These are phyloP conservation scores for Ophiocordyceps polyrhachis-furcata DNA, from an alignment of 2,329 filamentous ascomycete species.

Conservation along the genomic window DNA sequence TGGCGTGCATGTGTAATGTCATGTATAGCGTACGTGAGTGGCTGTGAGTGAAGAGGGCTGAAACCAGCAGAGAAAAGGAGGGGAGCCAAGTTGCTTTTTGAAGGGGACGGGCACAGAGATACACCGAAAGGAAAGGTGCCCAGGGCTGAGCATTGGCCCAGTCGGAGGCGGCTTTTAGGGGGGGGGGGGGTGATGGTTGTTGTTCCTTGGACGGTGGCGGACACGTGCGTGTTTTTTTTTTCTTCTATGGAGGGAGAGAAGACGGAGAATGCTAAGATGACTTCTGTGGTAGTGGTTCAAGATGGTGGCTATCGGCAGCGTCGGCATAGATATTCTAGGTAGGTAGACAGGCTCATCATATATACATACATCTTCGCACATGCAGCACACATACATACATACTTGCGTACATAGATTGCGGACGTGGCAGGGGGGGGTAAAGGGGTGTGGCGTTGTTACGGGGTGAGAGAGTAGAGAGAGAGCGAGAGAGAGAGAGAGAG, in stretches of 20 bases:
- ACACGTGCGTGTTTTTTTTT: slow-evolving; percentile 4
- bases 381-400: background rate
- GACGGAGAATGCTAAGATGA: slow-evolving; percentile 1
- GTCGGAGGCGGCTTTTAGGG: slow-evolving; percentile 2
- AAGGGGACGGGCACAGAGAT: slow-evolving; percentile 1
- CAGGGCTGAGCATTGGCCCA: slow-evolving; percentile 6
- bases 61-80: background rate
- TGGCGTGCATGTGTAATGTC: background rate
- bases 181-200: too few species aligned
- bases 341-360: background rate
- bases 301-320: slow-evolving; percentile 6
- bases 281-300: slow-evolving; percentile 2
- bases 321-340: slow-evolving; percentile 2
- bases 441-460: background rate
- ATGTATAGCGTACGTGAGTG: background rate
- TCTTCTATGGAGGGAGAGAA: background rate
- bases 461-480: too few species aligned
- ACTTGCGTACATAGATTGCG: background rate
- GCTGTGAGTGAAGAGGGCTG: background rate
- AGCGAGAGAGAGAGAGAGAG: too few species aligned
- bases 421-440: background rate
- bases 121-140: slow-evolving; percentile 3
- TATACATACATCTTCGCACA: background rate
- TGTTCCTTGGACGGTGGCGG: slow-evolving; percentile 1
- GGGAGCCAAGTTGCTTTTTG: background rate